These are phyloP conservation scores for Kodamaea arcana DNA, from an alignment of 1,139 yeast species.

Conservation along the genomic window DNA sequence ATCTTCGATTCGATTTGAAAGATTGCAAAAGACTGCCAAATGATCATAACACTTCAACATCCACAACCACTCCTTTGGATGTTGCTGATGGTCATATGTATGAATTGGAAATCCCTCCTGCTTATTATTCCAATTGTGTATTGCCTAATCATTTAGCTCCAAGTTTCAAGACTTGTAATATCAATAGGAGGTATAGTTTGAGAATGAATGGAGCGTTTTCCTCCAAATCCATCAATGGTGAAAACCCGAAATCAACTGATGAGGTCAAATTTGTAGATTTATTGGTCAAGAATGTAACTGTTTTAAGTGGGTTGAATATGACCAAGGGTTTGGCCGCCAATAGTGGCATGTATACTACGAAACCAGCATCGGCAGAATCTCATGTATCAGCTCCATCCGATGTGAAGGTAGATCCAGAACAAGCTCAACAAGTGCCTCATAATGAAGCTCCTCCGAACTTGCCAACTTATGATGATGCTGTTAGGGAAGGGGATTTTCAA, in stretches of 20 bases:
- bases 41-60: slow-evolving; percentile 7
- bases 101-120: slow-evolving; percentile 46
- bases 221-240: slow-evolving; percentile 3
- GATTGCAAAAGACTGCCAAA: slow-evolving; percentile 22
- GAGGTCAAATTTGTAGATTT: slow-evolving; percentile 31
- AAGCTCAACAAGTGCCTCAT: background rate
- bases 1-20: slow-evolving; percentile 40
- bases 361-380: slow-evolving; percentile 5
- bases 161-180: slow-evolving; percentile 55
- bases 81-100: slow-evolving; percentile 20
- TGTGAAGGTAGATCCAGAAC: background rate
- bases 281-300: slow-evolving; percentile 24
- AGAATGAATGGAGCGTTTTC: slow-evolving; percentile 45
- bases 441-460: slow-evolving; percentile 1
- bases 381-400: background rate
- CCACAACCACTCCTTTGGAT: slow-evolving; percentile 23
- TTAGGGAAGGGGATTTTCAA: slow-evolving; percentile 9
- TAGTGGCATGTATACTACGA: slow-evolving; percentile 8
- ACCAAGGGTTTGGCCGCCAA: slow-evolving; percentile 8
- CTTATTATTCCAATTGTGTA: slow-evolving; percentile 35
- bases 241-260: slow-evolving; percentile 11
- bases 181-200: slow-evolving; percentile 45
- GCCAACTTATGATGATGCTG: slow-evolving; percentile 6
- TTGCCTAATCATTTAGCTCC: slow-evolving; percentile 53
- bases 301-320: slow-evolving; percentile 41